Conservation (phyloP, 306 rosid genomes). For the Luffa aegyptiaca region DNA sequence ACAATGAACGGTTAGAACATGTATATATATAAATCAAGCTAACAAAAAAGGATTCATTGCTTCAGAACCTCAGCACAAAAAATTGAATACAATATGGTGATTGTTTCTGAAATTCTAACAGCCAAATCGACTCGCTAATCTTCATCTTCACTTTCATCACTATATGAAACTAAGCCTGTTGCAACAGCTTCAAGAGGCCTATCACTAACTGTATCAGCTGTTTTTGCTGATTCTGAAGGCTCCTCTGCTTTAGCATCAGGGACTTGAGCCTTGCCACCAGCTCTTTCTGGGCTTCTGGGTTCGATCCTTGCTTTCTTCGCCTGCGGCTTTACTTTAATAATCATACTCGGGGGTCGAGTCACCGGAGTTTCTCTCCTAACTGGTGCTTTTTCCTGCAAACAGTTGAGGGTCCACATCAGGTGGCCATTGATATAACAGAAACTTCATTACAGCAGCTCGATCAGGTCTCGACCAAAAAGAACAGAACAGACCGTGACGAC, state of each 20-base stretch:
- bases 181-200: conserved; percentile 23
- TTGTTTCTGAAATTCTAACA: background rate
- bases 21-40: background rate
- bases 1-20: background rate
- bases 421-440: background rate
- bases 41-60: background rate
- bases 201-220: conserved; percentile 19
- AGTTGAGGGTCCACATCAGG: background rate
- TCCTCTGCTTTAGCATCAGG: conserved; percentile 14
- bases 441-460: background rate
- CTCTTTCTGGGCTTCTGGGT: conserved; percentile 23
- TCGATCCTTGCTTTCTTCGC: conserved; percentile 62
- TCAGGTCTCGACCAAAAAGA: background rate
- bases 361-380: conserved; percentile 43
- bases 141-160: conserved; percentile 82
- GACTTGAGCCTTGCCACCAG: conserved; percentile 14
- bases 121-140: background rate
- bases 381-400: conserved; percentile 49
- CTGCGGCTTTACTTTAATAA: conserved; percentile 70
- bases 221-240: conserved; percentile 18
- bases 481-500: background rate
- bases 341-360: conserved; percentile 40
- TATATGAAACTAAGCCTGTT: conserved; percentile 65
- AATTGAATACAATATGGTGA: conserved; percentile 1
- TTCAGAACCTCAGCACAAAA: background rate